Percentiles rank a stretch among this genome's conserved stretches.
These are phyloP conservation scores for Phytophthora meadii DNA, from an alignment of 352 stramenopile species.

Conservation along the genomic window DNA sequence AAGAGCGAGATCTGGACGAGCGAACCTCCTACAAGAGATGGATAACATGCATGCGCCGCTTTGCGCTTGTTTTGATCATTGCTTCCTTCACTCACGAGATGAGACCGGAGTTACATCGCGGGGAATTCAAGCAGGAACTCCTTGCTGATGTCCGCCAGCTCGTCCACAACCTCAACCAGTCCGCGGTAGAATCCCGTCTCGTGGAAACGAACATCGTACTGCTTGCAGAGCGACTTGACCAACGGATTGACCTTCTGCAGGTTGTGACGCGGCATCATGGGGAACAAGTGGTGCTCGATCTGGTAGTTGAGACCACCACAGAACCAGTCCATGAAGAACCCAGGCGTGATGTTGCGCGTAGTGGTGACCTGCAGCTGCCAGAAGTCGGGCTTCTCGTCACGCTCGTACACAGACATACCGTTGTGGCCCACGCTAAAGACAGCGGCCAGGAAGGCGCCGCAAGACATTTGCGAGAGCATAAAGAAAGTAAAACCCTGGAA, in stretches of 20 bases:
- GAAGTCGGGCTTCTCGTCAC: constrained; percentile 96
- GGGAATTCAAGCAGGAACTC: constrained; percentile 98
- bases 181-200: constrained; percentile 94
- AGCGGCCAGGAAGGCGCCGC: constrained; percentile 94
- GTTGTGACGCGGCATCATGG: constrained; percentile 97
- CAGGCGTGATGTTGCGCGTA: constrained; percentile 96
- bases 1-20: constrained; percentile 5
- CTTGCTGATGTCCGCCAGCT: constrained; percentile 93
- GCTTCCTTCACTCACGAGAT: neutral
- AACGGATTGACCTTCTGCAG: constrained; percentile 93
- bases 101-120: constrained; percentile 93
- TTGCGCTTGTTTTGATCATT: constrained; percentile 7
- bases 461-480: constrained; percentile 87
- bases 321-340: constrained; percentile 98
- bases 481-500: constrained; percentile 82
- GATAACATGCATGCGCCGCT: constrained; percentile 28
- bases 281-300: constrained; percentile 99
- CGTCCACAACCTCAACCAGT: constrained; percentile 94
- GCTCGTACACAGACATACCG: constrained; percentile 98
- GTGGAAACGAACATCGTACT: constrained; percentile 97
- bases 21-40: constrained; percentile 23
- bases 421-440: constrained; percentile 99
- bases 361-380: constrained; percentile 99
- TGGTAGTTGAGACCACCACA: constrained; percentile 98
- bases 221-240: constrained; percentile 97